Base-by-base conservation (phyloP, 352 stramenopile species). In the Pythium coloratum region DNA sequence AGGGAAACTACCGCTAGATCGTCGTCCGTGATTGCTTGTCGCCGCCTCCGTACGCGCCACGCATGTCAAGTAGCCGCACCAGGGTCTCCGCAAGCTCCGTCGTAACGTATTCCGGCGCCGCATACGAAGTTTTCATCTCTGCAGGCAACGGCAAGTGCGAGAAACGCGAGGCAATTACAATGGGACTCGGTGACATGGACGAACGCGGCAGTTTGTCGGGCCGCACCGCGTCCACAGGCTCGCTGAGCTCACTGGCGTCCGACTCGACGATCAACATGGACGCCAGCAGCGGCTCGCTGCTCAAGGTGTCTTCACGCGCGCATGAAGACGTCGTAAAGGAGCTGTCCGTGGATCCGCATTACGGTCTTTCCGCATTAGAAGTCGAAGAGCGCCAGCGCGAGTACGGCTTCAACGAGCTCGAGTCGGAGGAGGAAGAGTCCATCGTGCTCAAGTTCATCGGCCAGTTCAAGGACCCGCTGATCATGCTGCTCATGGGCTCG, bases 391-490 rank as follows among this genome's bases (percentile, higher is more conserved):
- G 86, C 8, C 82, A 90, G 71, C 76, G 74, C n/a, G 78, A 92
- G 67, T 80, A 87, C 66, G 86, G 86, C 0, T 55, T 82, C 6
- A 94, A 93, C 67, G 78, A 91, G 64, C 69, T 94, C n/a, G 80
- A 76, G 64, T 78, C 62, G 20, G 83, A 91, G 26, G 83, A 92
- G 56, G 80, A 91, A 65, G 87, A 92, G 59, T 93, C 91, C 24
- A 82, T 99, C n/a, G 50, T 97, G 32, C 64, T 82, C 40, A 97
- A 97, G 66, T 98, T 99, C 65, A 33, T 90, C 14, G 86, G 84
- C 33, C 96, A 99, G 80, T 95, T 99, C 72, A 98, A 99, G 71
- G 96, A 99, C 75, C 97, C 97, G 14, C 80, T 99, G 7, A 99
- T 99, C 73, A 66, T 99, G 64, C 89, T 99, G 75, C 85, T 99